Evolutionary conservation across 2,329 filamentous ascomycete genomes (phyloP), one percentile per base, ranked within the genome.

Genomic region (Cryphonectria naterciae): DNA sequence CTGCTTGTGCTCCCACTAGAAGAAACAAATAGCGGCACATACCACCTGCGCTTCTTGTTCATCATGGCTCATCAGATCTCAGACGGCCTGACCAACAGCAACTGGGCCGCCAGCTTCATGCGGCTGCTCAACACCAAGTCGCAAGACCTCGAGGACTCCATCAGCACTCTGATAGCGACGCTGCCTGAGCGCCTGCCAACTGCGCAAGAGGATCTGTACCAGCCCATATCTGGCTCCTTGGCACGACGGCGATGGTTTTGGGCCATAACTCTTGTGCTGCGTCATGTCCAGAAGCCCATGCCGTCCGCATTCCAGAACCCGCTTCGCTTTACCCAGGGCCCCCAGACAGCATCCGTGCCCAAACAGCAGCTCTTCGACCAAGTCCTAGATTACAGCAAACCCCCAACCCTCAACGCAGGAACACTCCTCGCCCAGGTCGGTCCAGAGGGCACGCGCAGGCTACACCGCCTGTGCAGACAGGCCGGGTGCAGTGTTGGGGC

Each of bases 221-320:
- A 68, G 7, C 74, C 73, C 0, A 72, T 76, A 17, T 62, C 72
- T 10, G 63, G 73, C 0, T 74, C 75, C 19, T 70, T 52, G 58
- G 76, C 75, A 19, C 73, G 71, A 22, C 68, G 63, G 13, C 71
- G 76, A 13, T 77, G 76, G 76, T 77, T 74, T 68, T 77, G 75
- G 76, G 73, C 72, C 7, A 72, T 77, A 19, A 75, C 76, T 0
- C 68, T 75, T n/a, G 65, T 76, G 1, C 73, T 76, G 2, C 74
- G 75, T 6, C 75, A 76, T 46, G 73, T 75, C 4, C 73, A 73
- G 56, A 74, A 73, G 69, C 73, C 75, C n/a, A 49, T 74, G 49
- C 73, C 75, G 4, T 15, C 68, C 1, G 75, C 74, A 2, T 76
- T 77, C 52, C 73, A 67, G 0, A 77, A 77, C n/a, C 75, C 76